Percentiles rank a stretch among this genome's conserved stretches.
Evolutionary conservation across 225 moss, liverwort and hornwort genomes (phyloP).

Genomic region (Asterella californica): DNA sequence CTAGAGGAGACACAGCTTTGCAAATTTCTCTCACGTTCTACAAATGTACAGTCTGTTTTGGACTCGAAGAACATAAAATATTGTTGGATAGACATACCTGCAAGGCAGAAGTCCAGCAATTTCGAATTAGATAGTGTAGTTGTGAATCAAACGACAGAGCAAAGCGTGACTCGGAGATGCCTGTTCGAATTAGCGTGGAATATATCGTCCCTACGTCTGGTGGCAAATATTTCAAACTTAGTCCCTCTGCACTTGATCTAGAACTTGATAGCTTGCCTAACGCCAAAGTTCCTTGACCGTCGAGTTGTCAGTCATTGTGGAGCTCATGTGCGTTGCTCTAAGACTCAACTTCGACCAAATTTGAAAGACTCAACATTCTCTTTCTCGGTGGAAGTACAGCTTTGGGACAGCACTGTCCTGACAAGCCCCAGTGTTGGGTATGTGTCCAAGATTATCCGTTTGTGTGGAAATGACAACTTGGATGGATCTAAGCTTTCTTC

Average conservation of each 20-base stretch:
- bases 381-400: conserved; percentile 18
- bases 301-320: neutral
- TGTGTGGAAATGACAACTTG: neutral
- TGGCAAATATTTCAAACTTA: conserved; percentile 46
- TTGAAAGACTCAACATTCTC: neutral
- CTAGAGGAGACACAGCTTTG: conserved; percentile 27
- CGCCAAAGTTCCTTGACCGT: conserved; percentile 23
- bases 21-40: conserved; percentile 38
- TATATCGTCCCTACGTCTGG: conserved; percentile 46
- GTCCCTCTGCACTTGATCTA: conserved; percentile 53
- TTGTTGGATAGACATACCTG: conserved; percentile 65
- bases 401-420: neutral
- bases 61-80: conserved; percentile 43
- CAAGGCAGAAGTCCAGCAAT: conserved; percentile 15
- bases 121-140: neutral
- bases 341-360: too few relatives aligned
- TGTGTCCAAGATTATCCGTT: neutral
- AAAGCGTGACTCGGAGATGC: conserved; percentile 33
- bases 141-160: conserved; percentile 7
- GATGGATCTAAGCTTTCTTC: neutral
- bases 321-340: neutral
- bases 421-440: neutral
- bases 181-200: conserved; percentile 47
- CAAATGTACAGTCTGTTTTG: conserved; percentile 44
- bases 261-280: conserved; percentile 53